Base-by-base conservation (phyloP, 2,329 filamentous ascomycete species). In the Metarhizium anisopliae region DNA sequence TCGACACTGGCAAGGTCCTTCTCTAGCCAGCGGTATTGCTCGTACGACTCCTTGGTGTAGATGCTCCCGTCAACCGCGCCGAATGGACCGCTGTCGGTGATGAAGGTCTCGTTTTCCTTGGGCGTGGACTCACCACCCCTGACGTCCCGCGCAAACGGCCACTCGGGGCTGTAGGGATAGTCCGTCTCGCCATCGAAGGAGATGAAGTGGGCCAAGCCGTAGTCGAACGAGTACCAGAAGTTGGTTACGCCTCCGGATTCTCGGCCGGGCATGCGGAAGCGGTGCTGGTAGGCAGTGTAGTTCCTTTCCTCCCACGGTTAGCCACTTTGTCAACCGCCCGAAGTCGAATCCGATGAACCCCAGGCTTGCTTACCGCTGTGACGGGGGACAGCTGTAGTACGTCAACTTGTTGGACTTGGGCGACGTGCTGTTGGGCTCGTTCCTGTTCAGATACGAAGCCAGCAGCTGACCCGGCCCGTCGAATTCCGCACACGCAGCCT, bases 191-290 rank as follows among this genome's bases (percentile, higher is more conserved):
- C 70, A 51, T 79, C 68, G 32, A 80, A 64, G 18, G 72, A 66
- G 58, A 79, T 66, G 57, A 79, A 79, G 25, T 25, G 25, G 25
- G 25, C 25, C n/a, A 78, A 67, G 29, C 77, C 77, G 59, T 79
- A 79, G 67, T 80, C 76, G 60, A 79, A 80, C 1, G 74, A 77
- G 66, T 80, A 79, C 77, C 77, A 79, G 61, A 79, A 76, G 69
- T 78, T 79, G 53, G 74, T 38, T 77, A 25, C 25, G 25, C 25
- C 77, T 4, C 73, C 73, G 10, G 68, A 70, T 59, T 79, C 75
- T 1, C 61, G 58, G 29, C 77, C 77, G 1, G 77, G 75, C 74
- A 79, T 79, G 53, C 72, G 71, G 70, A 79, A 80, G 49, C 77
- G 75, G 63, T 79, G 67, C 60, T 78, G 74, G 64, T 69, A 78